phyloP scores from a whole-genome alignment of 371 early-diverging fungal genomes.

The Chytridium lagenaria region DNA sequence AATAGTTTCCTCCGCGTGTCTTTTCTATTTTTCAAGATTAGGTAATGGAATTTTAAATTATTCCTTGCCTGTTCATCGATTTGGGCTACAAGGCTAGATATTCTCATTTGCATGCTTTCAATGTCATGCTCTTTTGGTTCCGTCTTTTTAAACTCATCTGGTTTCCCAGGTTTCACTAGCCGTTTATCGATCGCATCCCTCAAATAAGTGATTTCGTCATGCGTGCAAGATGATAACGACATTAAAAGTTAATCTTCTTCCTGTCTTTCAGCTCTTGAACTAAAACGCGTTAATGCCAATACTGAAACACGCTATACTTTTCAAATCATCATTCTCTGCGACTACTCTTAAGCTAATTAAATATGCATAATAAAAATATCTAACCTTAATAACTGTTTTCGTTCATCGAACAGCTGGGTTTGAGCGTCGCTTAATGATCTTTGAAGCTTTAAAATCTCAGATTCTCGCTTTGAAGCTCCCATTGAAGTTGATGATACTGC shows the following conservation, averaged over 20 bases:
- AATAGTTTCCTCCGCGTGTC: neutral
- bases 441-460: conserved; percentile 55
- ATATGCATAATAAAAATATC: neutral
- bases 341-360: conserved; percentile 27
- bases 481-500: conserved; percentile 51
- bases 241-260: conserved; percentile 62
- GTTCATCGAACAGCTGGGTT: conserved; percentile 55
- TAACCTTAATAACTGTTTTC: conserved; percentile 45
- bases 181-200: conserved; percentile 49
- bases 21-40: neutral
- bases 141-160: conserved; percentile 44
- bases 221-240: conserved; percentile 36
- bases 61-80: neutral
- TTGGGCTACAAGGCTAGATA: neutral
- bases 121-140: conserved; percentile 7
- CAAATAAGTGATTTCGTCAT: conserved; percentile 60
- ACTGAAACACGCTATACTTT: conserved; percentile 37
- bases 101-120: neutral
- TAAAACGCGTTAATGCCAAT: conserved; percentile 20
- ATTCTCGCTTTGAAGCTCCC: conserved; percentile 55
- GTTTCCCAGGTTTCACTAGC: conserved; percentile 49
- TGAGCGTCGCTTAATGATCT: conserved; percentile 53
- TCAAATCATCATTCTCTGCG: conserved; percentile 62
- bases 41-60: neutral
- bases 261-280: conserved; percentile 65